Evolutionary conservation across 2,329 filamentous ascomycete genomes (phyloP).

Genomic region (Eurotiales sp.): DNA sequence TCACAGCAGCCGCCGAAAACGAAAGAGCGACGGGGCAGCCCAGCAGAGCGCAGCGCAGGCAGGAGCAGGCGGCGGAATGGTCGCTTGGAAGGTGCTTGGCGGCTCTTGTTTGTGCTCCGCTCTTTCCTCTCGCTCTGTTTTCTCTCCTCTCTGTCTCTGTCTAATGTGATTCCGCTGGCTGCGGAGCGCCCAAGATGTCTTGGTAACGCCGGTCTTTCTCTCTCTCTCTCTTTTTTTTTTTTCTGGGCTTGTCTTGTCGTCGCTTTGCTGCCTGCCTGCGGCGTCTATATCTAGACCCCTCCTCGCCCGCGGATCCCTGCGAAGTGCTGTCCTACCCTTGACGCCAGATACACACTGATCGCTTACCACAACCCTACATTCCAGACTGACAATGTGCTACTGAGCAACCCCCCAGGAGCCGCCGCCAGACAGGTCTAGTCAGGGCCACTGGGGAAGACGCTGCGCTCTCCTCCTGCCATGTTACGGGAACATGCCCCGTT

Average conservation of each 20-base stretch:
- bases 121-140: too few species aligned
- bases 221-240: not conserved
- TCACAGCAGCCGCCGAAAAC: too few species aligned
- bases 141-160: too few species aligned
- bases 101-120: not conserved
- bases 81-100: conserved; percentile 1
- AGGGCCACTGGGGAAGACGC: not conserved
- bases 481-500: conserved; percentile 4
- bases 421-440: not conserved
- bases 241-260: not conserved
- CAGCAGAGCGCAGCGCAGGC: too few species aligned
- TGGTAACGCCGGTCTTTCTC: not conserved
- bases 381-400: conserved; percentile 6
- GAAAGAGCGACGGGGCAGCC: too few species aligned
- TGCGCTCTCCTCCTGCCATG: not conserved
- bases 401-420: not conserved
- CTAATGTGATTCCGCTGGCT: too few species aligned
- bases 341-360: too few species aligned
- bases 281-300: not conserved
- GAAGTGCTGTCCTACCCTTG: not conserved
- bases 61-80: too few species aligned
- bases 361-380: conserved; percentile 12
- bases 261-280: not conserved
- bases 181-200: too few species aligned
- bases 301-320: not conserved